Conservation (phyloP, 2,329 filamentous ascomycete species). For the Alternaria hordeiaustralica region DNA sequence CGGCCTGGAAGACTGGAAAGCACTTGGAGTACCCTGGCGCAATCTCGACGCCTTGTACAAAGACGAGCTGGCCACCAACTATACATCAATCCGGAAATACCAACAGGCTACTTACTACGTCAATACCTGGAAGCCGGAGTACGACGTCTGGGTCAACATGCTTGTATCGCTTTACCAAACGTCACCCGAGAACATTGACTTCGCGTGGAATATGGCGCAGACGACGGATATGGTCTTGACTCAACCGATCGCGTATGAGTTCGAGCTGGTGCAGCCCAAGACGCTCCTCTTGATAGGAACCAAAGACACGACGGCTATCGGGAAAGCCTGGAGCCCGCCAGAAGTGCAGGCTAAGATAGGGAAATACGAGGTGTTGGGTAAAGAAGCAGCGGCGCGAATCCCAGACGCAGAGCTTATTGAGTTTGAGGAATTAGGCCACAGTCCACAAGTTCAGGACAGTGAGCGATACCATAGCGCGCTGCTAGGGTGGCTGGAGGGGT, state of each 20-base stretch:
- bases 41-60: slow-evolving; percentile 23
- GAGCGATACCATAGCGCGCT: slow-evolving; percentile 56
- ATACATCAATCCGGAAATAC: slow-evolving; percentile 34
- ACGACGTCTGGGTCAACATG: slow-evolving; percentile 64
- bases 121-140: slow-evolving; percentile 55
- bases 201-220: slow-evolving; percentile 57
- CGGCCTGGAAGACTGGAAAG: slow-evolving; percentile 62
- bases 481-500: slow-evolving; percentile 52
- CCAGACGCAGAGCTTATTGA: slow-evolving; percentile 54
- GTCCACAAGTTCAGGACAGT: slow-evolving; percentile 61
- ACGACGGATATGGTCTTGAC: slow-evolving; percentile 64
- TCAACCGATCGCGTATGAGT: slow-evolving; percentile 60
- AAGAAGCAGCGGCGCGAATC: slow-evolving; percentile 54
- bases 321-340: slow-evolving; percentile 56
- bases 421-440: slow-evolving; percentile 59
- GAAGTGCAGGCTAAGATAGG: slow-evolving; percentile 49
- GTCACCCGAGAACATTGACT: slow-evolving; percentile 51
- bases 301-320: slow-evolving; percentile 63
- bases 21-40: slow-evolving; percentile 34
- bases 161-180: slow-evolving; percentile 58
- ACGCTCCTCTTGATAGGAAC: slow-evolving; percentile 60
- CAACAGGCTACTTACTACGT: slow-evolving; percentile 40
- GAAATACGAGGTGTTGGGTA: slow-evolving; percentile 59
- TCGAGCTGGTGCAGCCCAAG: slow-evolving; percentile 53
- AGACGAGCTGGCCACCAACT: slow-evolving; percentile 31